Evolutionary conservation across 192 early-diverging fungal genomes (phyloP).

Genomic region (Anaeromyces robustus): DNA sequence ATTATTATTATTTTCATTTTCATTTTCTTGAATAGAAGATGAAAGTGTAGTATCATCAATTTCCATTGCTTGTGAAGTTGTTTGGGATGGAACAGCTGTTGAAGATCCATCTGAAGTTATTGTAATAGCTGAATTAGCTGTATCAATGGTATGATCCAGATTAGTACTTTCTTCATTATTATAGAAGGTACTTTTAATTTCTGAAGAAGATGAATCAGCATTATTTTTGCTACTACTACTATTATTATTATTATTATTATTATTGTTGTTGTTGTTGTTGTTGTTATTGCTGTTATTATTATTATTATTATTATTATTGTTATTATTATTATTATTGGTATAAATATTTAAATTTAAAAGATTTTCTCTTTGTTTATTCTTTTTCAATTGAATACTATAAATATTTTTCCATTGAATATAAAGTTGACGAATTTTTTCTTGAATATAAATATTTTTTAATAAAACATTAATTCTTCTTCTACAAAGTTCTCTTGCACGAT

Average conservation of each 20-base stretch:
- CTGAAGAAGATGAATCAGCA: not conserved
- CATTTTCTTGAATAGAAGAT: not conserved
- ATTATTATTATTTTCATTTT: not conserved
- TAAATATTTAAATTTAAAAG: too few species aligned
- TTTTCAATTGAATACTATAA: not conserved
- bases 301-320: too few species aligned
- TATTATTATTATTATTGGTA: too few species aligned
- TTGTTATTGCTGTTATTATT: too few species aligned
- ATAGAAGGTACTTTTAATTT: too few species aligned
- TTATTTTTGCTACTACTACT: not conserved
- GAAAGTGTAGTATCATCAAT: not conserved
- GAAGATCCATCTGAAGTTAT: not conserved
- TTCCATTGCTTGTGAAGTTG: not conserved
- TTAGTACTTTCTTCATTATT: too few species aligned
- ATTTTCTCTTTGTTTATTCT: not conserved
- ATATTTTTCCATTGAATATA: not conserved
- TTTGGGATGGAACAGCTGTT: not conserved
- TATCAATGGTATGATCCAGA: not conserved
- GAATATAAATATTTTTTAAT: not conserved
- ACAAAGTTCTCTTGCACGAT: not conserved
- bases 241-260: not conserved
- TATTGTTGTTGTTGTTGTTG: too few species aligned
- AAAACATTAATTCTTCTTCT: not conserved
- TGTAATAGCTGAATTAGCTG: not conserved
- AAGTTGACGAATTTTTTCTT: not conserved